Evolutionary conservation across 1,284 basidiomycete genomes (phyloP), one percentile per base, ranked within the genome.

Genomic region (Sparassis latifolia): DNA sequence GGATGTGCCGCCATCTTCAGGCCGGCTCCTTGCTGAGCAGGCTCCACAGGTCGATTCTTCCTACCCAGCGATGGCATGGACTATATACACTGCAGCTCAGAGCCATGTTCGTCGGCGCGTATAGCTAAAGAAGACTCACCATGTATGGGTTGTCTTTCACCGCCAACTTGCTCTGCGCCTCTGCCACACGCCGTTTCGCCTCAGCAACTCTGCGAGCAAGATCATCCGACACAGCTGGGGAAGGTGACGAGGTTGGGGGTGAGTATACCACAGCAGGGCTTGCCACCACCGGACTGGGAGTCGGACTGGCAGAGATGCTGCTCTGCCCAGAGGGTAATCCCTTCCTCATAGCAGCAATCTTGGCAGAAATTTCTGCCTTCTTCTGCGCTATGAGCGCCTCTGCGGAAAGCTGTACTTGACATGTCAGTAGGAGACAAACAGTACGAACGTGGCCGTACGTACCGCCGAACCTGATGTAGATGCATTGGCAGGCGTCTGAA

Each of bases 1-100:
- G 93, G 93, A 67, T 96, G 93, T 0, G 91, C 89, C 2, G 90
- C 84, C 80, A 94, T 92, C 66, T 89, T 89, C 50, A 92, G 70
- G n/a, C 89, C 90, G 10, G 83, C 83, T 43, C 89, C 87, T 65
- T 86, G 85, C 39, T 84, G 88, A 2, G 80, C 70, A 43, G 80
- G 78, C 56, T 87, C 85, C 1, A 71, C 71, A 30, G 69, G 66
- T 1, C 69, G 69, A 52, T 68, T 72, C 59, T 79, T 82, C 63
- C 79, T 86, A 62, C 71, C 73, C 3, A 69, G 69, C 58, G 76
- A 76, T 10, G 79, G 71, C 47, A 76, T 67, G 2, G 75, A 74
- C 78, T 82, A 59, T 28, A 44, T 45, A 43, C 6, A 37, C 37
- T 31, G 52, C 27, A 33, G 7, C 37, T 46, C 20, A 49, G 38